Percentiles rank a stretch among this genome's conserved stretches.
These are phyloP conservation scores for Nidularia sp. DNA, from an alignment of 768 basidiomycete genomes.

Conservation along the genomic window DNA sequence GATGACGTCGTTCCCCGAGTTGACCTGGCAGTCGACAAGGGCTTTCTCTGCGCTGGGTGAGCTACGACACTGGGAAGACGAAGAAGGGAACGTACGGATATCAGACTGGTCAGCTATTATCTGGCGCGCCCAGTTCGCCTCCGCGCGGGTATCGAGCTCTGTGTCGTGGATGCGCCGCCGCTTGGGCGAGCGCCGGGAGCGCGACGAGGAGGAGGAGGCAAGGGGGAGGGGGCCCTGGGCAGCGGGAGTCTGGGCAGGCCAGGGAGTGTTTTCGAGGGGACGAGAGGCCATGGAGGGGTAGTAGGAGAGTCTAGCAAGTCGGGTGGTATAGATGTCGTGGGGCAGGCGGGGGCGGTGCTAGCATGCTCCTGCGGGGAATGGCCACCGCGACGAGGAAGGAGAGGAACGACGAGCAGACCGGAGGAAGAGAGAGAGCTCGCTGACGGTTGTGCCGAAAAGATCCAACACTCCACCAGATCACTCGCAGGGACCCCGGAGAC, in stretches of 20 bases:
- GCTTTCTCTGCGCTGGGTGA: constrained; percentile 31
- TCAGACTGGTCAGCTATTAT: neutral
- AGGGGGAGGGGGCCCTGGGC: neutral
- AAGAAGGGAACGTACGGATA: neutral
- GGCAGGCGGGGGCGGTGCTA: too few species aligned
- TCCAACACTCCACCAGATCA: too few species aligned
- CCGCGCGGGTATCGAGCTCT: neutral
- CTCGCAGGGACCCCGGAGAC: too few species aligned
- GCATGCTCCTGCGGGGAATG: too few species aligned
- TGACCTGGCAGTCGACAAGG: constrained; percentile 41
- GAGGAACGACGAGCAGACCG: too few species aligned
- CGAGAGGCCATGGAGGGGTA: constrained; percentile 1
- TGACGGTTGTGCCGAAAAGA: too few species aligned
- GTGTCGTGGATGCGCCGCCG: constrained; percentile 5
- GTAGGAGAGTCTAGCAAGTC: too few species aligned
- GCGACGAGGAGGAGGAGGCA: constrained; percentile 4
- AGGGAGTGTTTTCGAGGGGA: constrained; percentile 7
- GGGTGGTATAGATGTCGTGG: too few species aligned
- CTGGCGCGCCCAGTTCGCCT: neutral
- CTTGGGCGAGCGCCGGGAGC: constrained; percentile 6
- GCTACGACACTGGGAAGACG: neutral
- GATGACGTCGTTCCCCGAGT: constrained; percentile 65
- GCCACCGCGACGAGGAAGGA: too few species aligned
- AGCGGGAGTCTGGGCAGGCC: constrained; percentile 10
- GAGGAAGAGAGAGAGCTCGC: too few species aligned